Evolutionary conservation across 495 filamentous ascomycete genomes (phyloP).

Genomic region (Umbilicaria muhlenbergii): DNA sequence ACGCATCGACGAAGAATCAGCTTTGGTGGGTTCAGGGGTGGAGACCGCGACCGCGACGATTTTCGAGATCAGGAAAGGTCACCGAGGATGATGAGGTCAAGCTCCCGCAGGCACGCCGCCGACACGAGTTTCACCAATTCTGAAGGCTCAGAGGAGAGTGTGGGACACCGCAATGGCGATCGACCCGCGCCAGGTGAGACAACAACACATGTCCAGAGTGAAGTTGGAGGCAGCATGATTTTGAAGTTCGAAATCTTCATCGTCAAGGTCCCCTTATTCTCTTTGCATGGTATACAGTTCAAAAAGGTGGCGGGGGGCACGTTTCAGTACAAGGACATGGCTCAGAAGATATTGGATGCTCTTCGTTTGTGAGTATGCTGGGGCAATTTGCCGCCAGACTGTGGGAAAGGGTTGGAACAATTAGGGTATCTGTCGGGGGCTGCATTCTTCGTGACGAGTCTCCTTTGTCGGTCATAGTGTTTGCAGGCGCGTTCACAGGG

Average conservation of each 20-base stretch:
- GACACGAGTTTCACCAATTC: slow-evolving; percentile 69
- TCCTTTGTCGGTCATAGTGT: too few species aligned
- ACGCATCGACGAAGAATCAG: slow-evolving; percentile 65
- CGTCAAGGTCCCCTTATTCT: slow-evolving; percentile 91
- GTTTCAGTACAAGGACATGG: slow-evolving; percentile 98
- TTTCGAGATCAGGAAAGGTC: slow-evolving; percentile 32
- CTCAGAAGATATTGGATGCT: slow-evolving; percentile 81
- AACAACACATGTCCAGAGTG: slow-evolving; percentile 72
- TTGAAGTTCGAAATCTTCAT: slow-evolving; percentile 93
- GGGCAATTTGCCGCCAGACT: neutral
- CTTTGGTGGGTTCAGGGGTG: slow-evolving; percentile 53
- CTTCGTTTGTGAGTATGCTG: slow-evolving; percentile 47
- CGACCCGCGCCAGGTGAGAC: slow-evolving; percentile 55
- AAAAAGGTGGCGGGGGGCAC: slow-evolving; percentile 92
- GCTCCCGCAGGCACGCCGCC: slow-evolving; percentile 11
- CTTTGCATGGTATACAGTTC: slow-evolving; percentile 92
- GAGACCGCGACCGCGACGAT: slow-evolving; percentile 44
- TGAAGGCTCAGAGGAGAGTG: slow-evolving; percentile 51
- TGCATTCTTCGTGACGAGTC: too few species aligned
- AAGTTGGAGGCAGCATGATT: slow-evolving; percentile 62
- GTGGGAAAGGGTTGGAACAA: too few species aligned
- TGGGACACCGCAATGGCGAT: slow-evolving; percentile 16
- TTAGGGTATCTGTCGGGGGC: too few species aligned
- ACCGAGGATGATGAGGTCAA: slow-evolving; percentile 24
- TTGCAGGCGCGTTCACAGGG: too few species aligned